phyloP scores from a whole-genome alignment of 257 asterid species.

The Rhazya stricta region DNA sequence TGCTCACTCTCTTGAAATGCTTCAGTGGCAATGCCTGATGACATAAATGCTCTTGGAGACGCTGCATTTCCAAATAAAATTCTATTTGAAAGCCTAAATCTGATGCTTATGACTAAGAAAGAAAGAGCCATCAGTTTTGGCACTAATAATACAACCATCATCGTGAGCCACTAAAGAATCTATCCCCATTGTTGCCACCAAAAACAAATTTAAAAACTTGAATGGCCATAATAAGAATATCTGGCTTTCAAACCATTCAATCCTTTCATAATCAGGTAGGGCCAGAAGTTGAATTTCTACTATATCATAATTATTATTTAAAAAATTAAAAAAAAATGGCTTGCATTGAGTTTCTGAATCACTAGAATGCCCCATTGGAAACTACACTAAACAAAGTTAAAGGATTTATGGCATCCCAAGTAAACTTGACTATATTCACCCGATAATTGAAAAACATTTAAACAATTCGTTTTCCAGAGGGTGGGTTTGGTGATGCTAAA shows the following conservation, averaged over 20 bases:
- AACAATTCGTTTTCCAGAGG: no score
- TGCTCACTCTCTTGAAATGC: constrained; percentile 46
- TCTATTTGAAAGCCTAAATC: constrained; percentile 37
- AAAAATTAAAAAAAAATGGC: not conserved
- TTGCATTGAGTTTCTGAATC: not conserved
- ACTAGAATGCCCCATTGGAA: not conserved
- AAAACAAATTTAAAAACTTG: not conserved
- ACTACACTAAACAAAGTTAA: not conserved
- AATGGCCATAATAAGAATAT: not conserved
- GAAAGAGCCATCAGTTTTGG: constrained; percentile 12
- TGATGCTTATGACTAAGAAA: constrained; percentile 50
- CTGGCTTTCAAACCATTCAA: not conserved
- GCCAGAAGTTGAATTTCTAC: not conserved
- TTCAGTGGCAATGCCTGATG: constrained; percentile 57
- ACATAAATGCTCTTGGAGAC: constrained; percentile 69
- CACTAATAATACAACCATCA: constrained; percentile 5
- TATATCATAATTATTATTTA: not conserved
- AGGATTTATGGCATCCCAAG: not conserved
- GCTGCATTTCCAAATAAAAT: constrained; percentile 35
- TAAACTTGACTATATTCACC: no score
- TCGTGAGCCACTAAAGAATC: not conserved
- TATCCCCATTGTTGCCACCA: not conserved
- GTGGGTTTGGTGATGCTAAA: no score
- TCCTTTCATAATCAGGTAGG: not conserved
- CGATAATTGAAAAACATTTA: no score